phyloP scores from a whole-genome alignment of 495 filamentous ascomycete species.

The Trichoderma parareesei region DNA sequence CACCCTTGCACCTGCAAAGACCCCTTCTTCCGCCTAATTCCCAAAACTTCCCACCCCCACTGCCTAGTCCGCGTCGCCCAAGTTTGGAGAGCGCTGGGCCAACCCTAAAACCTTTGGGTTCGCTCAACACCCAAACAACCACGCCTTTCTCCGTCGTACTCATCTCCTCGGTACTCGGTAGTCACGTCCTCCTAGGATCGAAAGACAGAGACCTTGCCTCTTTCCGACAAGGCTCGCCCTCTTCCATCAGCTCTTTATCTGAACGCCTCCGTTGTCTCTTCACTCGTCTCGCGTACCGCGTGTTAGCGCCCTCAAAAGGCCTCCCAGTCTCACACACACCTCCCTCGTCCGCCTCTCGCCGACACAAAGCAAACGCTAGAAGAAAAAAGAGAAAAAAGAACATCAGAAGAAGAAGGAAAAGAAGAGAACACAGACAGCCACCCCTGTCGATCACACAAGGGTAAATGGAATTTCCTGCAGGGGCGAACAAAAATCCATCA shows the following conservation, averaged over 20 bases:
- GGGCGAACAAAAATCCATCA: background rate
- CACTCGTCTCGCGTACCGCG: conserved; percentile 1
- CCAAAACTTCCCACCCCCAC: background rate
- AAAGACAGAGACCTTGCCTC: background rate
- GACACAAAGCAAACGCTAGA: conserved; percentile 3
- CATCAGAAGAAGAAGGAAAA: background rate
- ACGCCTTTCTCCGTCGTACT: conserved; percentile 1
- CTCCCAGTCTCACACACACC: conserved; percentile 6
- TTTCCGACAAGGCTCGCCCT: background rate
- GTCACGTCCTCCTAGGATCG: background rate
- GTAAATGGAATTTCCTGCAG: conserved; percentile 1
- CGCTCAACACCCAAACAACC: conserved; percentile 7
- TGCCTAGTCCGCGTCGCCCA: conserved; percentile 4
- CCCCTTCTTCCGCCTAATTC: background rate
- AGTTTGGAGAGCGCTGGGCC: conserved; percentile 3
- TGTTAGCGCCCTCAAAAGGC: background rate
- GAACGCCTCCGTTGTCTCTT: background rate
- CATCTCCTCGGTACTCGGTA: background rate
- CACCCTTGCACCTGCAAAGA: conserved; percentile 7
- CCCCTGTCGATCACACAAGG: conserved; percentile 6
- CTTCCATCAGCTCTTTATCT: background rate
- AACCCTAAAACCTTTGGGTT: conserved; percentile 9
- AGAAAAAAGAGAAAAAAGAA: background rate
- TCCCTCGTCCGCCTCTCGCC: conserved; percentile 1
- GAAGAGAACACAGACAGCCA: background rate